Evolutionary conservation across 2,329 filamentous ascomycete species (phyloP), one percentile per base, ranked within the genome.

Genomic region (Diaporthe sp.): DNA sequence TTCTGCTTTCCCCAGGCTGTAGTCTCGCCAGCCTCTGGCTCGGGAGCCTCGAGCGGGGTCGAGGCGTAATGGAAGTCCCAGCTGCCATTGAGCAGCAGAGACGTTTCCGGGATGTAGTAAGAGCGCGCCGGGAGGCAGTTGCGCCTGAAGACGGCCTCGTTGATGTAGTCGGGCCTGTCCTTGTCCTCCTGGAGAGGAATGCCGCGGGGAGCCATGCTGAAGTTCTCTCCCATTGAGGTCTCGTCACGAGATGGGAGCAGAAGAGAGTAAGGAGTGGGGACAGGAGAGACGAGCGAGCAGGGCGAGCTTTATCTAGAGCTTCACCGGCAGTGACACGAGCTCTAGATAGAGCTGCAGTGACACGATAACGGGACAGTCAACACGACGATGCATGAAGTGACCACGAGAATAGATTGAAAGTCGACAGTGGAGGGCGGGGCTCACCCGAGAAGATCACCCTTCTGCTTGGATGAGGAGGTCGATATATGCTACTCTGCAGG

Each of bases 11-110:
- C 82, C 86, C 89, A 90, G 77, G 70, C 83, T 3, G 77, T 75
- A 10, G 75, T 68, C 27, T 71, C 73, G 17, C 72, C 77, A 8
- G 75, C 72, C 22, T 79, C 76, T 12, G 84, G 81, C 50, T 84
- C 82, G 27, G 88, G 87, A 0, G 88, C 86, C 70, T 87, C 84
- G 10, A 84, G 77, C 0, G 87, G 87, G 10, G 83, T 86, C 5
- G 82, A 76, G 17, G 86, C 83, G 71, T 88, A 86, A 76, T 88
- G 84, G 76, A 92, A 92, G 72, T 88, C 83, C 90, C 90, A 92
- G 35, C 80, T 81, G 50, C 90, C 89, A 77, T 91, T 91, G 70
- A 92, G 84, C 2, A 84, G 81, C 22, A 89, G 73, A 4, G 85
- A 83, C 0, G 85, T 86, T 39, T 87, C 81, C 2, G 89, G 88